Evolutionary conservation across 1,139 yeast species (phyloP), one percentile per base, ranked within the genome.

Genomic region (Hemisphaericaspora lyxosophila): DNA sequence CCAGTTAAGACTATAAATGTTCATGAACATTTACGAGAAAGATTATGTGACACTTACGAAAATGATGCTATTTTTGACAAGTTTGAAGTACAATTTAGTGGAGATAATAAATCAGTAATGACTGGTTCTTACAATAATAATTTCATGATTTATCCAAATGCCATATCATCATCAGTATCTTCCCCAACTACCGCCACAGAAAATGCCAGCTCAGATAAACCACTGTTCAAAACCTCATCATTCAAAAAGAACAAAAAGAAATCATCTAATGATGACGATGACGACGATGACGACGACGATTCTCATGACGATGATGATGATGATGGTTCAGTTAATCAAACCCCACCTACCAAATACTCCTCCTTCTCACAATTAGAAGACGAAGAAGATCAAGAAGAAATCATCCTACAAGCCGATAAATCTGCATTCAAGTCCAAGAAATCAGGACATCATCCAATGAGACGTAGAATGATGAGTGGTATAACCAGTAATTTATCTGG

Each of bases 31-130:
- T 78, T 94, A 54, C 80, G 96, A 53, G 96, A 89, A 55, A 76
- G 94, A 58, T 73, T 94, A 56, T 92, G 97, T 66, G 97, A 94
- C 62, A 89, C 97, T 30, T 94, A 94, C 67, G 99, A 94, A 62
- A 90, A 90, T 61, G 98, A 94, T 67, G 96, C 97, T 36, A 94
- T 94, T 44, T 94, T 94, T 67, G 98, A 94, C 71, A 94, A 92
- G 72, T 94, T 94, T 64, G 98, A 92, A 70, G 96, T 89, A 43
- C 95, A 85, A 52, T 89, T 92, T 58, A 78, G 90, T 51, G 98
- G 98, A 33, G 97, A 94, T 64, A 86, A 88, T 56, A 82, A 82
- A 60, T 81, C 90, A 41, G 83, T 92, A 45, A 87, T 94, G 94
- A 90, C 98, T 17, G 99, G 99, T 40, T 86, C 97, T 34, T 94